These are phyloP conservation scores for Fusarium setosum DNA, from an alignment of 2,329 filamentous ascomycete genomes.

Conservation along the genomic window DNA sequence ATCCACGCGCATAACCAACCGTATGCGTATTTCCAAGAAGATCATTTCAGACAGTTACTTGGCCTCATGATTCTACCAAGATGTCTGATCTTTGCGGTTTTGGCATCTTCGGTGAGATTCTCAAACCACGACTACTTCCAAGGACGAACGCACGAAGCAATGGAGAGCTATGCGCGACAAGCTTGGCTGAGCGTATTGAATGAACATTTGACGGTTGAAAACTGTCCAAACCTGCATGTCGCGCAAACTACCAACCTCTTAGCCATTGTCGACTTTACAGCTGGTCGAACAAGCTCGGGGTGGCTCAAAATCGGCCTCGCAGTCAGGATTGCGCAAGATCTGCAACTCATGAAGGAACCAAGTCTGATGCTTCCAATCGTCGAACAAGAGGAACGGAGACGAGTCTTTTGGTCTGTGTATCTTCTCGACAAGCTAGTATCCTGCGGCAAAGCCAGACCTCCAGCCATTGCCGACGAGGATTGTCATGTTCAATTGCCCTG, in stretches of 20 bases:
- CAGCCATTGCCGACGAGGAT: slow-evolving; percentile 4
- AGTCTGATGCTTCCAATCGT: background rate
- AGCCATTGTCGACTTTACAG: background rate
- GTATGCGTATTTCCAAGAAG: slow-evolving; percentile 4
- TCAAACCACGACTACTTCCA: slow-evolving; percentile 3
- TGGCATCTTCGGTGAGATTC: slow-evolving; percentile 2
- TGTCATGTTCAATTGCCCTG: slow-evolving; percentile 5
- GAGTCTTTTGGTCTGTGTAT: slow-evolving; percentile 7
- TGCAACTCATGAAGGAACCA: slow-evolving; percentile 5
- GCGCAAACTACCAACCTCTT: background rate
- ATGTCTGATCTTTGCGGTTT: slow-evolving; percentile 1
- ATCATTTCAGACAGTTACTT: background rate
- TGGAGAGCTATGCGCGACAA: background rate
- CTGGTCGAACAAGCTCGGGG: background rate
- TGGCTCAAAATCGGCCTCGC: slow-evolving; percentile 14
- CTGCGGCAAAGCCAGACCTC: slow-evolving; percentile 3
- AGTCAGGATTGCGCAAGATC: slow-evolving; percentile 6
- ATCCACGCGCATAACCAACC: slow-evolving; percentile 5
- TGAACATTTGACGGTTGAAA: background rate
- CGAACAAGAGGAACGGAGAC: slow-evolving; percentile 8
- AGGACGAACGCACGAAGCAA: background rate
- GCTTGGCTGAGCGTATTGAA: background rate
- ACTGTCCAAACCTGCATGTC: background rate
- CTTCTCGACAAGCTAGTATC: slow-evolving; percentile 4
- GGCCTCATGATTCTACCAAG: background rate